Percentiles rank a stretch among this genome's conserved stretches.
These are phyloP conservation scores for Phoma sp. DNA, from an alignment of 2,329 filamentous ascomycete species.

Conservation along the genomic window DNA sequence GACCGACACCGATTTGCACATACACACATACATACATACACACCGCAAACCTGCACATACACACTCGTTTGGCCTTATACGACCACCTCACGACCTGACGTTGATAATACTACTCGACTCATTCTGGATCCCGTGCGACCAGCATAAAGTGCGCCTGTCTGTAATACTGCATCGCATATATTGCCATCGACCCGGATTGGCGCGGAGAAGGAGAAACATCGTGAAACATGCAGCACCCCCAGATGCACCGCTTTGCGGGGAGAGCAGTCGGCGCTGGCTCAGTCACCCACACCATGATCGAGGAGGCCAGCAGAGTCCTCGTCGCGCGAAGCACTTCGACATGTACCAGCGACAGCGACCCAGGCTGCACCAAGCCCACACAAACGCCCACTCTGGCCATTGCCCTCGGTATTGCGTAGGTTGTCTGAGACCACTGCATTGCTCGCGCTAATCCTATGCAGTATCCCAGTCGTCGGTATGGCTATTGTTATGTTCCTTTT, in stretches of 20 bases:
- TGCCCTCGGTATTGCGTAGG: conserved; percentile 44
- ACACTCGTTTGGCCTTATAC: conserved; percentile 24
- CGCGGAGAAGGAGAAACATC: conserved; percentile 22
- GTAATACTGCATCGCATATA: conserved; percentile 23
- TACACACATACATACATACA: conserved; percentile 13
- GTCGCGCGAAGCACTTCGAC: conserved; percentile 29
- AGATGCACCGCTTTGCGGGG: conserved; percentile 39
- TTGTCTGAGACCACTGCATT: neutral
- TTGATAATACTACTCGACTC: conserved; percentile 36
- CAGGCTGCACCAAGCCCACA: conserved; percentile 46
- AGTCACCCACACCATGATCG: conserved; percentile 31
- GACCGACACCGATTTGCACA: conserved; percentile 15
- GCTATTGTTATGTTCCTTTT: conserved; percentile 73
- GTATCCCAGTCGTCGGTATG: conserved; percentile 75
- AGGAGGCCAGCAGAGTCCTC: conserved; percentile 35
- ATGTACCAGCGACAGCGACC: conserved; percentile 43
- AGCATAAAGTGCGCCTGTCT: conserved; percentile 12
- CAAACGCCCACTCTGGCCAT: conserved; percentile 41
- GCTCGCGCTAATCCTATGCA: conserved; percentile 50
- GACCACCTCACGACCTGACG: conserved; percentile 45
- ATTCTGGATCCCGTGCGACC: neutral
- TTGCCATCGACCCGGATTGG: conserved; percentile 20
- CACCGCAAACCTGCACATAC: conserved; percentile 12
- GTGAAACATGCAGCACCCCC: conserved; percentile 37
- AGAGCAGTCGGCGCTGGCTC: conserved; percentile 27